Percentiles rank a stretch among this genome's conserved stretches.
These are phyloP conservation scores for Ophiostoma montium DNA, from an alignment of 2,329 filamentous ascomycete genomes.

Conservation along the genomic window DNA sequence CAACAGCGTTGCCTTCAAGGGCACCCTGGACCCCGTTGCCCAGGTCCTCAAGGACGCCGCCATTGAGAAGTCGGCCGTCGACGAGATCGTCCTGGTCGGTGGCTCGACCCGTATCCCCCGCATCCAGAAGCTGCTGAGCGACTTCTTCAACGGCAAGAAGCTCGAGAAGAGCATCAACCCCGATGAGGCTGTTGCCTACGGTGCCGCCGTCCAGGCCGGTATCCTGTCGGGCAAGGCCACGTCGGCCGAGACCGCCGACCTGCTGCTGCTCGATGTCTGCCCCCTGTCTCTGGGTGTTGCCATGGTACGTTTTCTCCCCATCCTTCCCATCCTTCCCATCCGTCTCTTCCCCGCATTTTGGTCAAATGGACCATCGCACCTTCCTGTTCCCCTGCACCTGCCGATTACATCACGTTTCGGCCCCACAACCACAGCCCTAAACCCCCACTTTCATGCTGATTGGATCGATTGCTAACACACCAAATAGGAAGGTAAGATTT, in stretches of 20 bases:
- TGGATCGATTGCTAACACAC: background rate
- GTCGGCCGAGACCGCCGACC: conserved; percentile 83
- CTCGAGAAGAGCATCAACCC: conserved; percentile 99
- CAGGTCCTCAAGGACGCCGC: conserved; percentile 89
- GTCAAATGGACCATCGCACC: background rate
- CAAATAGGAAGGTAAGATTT: background rate
- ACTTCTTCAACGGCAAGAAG: conserved; percentile 99
- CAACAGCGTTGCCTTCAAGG: conserved; percentile 87
- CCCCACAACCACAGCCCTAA: background rate
- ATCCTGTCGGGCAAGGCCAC: conserved; percentile 88
- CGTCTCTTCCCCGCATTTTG: too few species aligned
- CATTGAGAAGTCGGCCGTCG: conserved; percentile 80
- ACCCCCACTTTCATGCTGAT: background rate
- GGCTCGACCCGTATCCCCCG: conserved; percentile 97
- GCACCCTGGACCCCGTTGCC: conserved; percentile 87
- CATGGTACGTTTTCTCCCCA: background rate
- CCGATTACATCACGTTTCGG: background rate
- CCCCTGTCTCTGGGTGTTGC: conserved; percentile 92
- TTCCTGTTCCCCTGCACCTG: background rate
- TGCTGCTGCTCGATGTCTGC: conserved; percentile 90
- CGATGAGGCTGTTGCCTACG: conserved; percentile 97
- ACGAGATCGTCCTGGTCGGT: conserved; percentile 98
- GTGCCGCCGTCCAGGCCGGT: conserved; percentile 96
- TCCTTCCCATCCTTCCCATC: too few species aligned
- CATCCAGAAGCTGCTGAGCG: conserved; percentile 97